Conservation (phyloP, 306 rosid species). For the Cercis canadensis region DNA sequence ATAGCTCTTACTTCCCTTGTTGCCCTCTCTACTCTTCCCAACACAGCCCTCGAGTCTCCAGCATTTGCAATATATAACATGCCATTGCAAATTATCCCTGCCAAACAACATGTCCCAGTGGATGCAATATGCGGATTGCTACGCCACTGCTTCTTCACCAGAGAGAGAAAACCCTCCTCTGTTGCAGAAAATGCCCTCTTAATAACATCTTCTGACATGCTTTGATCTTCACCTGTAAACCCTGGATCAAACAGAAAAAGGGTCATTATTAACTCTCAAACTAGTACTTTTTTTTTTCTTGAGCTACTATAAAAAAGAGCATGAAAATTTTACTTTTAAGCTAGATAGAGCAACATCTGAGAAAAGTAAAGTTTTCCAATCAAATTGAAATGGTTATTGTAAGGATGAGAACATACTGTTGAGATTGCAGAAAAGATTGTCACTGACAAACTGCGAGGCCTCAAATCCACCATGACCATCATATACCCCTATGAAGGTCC, state of each 20-base stretch:
- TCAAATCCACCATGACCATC: slow-evolving; percentile 91
- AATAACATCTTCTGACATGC: slow-evolving; percentile 69
- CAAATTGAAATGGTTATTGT: too few species aligned
- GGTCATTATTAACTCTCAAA: too few species aligned
- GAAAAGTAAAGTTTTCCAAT: too few species aligned
- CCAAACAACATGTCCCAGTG: slow-evolving; percentile 78
- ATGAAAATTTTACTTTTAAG: background rate
- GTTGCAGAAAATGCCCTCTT: slow-evolving; percentile 69
- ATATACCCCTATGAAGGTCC: slow-evolving; percentile 77
- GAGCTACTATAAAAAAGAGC: too few species aligned
- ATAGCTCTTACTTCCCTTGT: slow-evolving; percentile 68
- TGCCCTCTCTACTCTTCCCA: slow-evolving; percentile 69
- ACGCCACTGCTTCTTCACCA: slow-evolving; percentile 74
- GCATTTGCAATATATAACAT: slow-evolving; percentile 69
- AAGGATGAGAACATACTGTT: slow-evolving; percentile 61
- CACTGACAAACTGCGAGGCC: slow-evolving; percentile 72
- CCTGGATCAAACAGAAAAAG: slow-evolving; percentile 49
- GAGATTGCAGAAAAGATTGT: slow-evolving; percentile 74
- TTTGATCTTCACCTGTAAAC: slow-evolving; percentile 57
- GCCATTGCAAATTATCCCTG: slow-evolving; percentile 75
- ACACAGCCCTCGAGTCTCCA: slow-evolving; percentile 77
- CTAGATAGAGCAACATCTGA: background rate
- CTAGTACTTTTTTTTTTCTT: too few species aligned
- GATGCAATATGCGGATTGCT: slow-evolving; percentile 73
- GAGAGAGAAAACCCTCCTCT: slow-evolving; percentile 73